Conservation (phyloP, 108 stramenopile species). For the Aurantiochytrium sp. region DNA sequence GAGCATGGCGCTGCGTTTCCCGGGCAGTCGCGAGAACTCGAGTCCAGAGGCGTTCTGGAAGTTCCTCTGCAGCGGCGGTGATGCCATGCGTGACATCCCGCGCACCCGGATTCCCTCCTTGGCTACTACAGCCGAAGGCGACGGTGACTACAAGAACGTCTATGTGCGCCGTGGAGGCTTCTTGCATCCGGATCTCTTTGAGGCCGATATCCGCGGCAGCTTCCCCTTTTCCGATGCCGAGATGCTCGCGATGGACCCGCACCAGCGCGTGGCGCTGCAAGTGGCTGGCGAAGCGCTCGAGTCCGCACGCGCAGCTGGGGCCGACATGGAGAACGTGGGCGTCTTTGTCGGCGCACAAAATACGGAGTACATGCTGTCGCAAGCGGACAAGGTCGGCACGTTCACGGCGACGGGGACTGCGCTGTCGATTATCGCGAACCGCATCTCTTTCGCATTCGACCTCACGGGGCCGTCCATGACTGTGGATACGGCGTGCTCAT, state of each 20-base stretch:
- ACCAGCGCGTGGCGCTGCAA: conserved; percentile 31
- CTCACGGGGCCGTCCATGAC: conserved; percentile 33
- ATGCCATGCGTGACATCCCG: not conserved
- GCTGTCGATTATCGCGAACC: conserved; percentile 22
- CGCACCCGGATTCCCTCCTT: not conserved
- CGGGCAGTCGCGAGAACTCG: not conserved
- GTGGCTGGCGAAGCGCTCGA: conserved; percentile 35
- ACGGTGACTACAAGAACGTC: not conserved
- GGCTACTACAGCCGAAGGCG: not conserved
- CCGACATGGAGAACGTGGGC: not conserved
- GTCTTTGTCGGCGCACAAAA: conserved; percentile 42
- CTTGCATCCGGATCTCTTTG: conserved; percentile 32
- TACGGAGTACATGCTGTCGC: conserved; percentile 2
- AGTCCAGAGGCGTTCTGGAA: not conserved
- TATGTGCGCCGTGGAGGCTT: not conserved
- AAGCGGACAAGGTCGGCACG: not conserved
- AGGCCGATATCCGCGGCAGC: not conserved
- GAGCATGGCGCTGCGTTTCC: conserved; percentile 32
- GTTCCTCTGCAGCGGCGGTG: not conserved
- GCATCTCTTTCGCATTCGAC: conserved; percentile 31
- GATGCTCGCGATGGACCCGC: conserved; percentile 27
- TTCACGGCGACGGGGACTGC: not conserved
- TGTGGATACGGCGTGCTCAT: conserved; percentile 38
- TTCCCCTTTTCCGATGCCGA: conserved; percentile 22
- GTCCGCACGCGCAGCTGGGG: not conserved